Percentiles rank a stretch among this genome's conserved stretches.
Conservation (phyloP, 2,329 filamentous ascomycete genomes). For the Corinectria fuckeliana region DNA sequence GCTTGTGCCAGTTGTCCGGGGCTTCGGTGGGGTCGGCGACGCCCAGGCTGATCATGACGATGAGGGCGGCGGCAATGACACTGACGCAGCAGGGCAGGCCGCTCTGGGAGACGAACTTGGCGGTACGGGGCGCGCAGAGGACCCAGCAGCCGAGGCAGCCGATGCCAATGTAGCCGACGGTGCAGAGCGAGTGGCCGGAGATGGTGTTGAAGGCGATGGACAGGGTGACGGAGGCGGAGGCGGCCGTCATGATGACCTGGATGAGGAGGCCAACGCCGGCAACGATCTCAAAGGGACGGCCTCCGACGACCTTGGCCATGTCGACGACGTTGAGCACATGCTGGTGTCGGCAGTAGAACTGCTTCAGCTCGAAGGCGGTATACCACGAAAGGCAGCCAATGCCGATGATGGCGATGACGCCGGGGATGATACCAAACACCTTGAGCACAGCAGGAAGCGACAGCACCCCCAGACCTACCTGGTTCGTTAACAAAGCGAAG, state of each 20-base stretch:
- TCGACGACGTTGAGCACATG: constrained; percentile 75
- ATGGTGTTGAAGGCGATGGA: constrained; percentile 75
- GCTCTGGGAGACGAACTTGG: constrained; percentile 49
- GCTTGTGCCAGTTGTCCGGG: constrained; percentile 36
- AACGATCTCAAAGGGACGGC: constrained; percentile 35
- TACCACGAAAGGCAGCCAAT: constrained; percentile 70
- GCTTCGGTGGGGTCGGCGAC: constrained; percentile 40
- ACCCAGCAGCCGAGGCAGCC: constrained; percentile 67
- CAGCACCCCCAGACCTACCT: constrained; percentile 57
- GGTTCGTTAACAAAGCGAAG: constrained; percentile 43
- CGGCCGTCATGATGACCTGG: constrained; percentile 76
- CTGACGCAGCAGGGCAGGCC: constrained; percentile 44
- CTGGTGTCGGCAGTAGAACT: constrained; percentile 72
- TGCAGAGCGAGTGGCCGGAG: constrained; percentile 66
- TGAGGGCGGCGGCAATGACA: constrained; percentile 44
- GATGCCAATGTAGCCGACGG: constrained; percentile 69
- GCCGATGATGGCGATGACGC: constrained; percentile 71
- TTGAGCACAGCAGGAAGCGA: constrained; percentile 76
- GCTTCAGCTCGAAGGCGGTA: constrained; percentile 58
- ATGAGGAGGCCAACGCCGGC: constrained; percentile 68
- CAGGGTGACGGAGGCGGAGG: constrained; percentile 69
- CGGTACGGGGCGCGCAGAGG: constrained; percentile 72
- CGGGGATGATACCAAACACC: constrained; percentile 70
- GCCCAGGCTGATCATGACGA: constrained; percentile 47
- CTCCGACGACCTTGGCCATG: constrained; percentile 63